Percentiles rank a stretch among this genome's conserved stretches.
These are phyloP conservation scores for Tillandsia leiboldiana DNA, from an alignment of 176 grass and related monocot genomes.

Conservation along the genomic window DNA sequence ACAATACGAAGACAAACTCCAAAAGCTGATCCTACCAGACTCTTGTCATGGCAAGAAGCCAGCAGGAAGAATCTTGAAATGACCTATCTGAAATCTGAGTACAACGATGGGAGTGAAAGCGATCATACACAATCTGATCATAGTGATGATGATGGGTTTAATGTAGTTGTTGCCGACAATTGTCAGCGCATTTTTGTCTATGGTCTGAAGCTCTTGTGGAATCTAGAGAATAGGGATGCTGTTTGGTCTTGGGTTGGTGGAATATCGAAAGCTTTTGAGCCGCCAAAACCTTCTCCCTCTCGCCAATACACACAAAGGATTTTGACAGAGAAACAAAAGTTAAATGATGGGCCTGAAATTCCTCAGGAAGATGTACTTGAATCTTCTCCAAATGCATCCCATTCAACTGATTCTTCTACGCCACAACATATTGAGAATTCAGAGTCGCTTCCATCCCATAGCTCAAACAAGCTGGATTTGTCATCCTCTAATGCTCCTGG, in stretches of 20 bases:
- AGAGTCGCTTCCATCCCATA: slow-evolving; percentile 34
- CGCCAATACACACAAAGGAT: slow-evolving; percentile 73
- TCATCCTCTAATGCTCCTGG: slow-evolving; percentile 45
- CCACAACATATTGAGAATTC: slow-evolving; percentile 41
- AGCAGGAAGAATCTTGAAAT: slow-evolving; percentile 59
- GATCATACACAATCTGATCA: slow-evolving; percentile 57
- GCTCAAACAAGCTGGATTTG: slow-evolving; percentile 37
- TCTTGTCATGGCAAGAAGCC: slow-evolving; percentile 74
- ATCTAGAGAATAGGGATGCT: slow-evolving; percentile 76
- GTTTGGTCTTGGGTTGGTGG: slow-evolving; percentile 58
- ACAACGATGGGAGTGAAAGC: slow-evolving; percentile 46
- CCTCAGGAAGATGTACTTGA: slow-evolving; percentile 29
- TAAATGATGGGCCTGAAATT: slow-evolving; percentile 43
- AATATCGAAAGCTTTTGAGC: slow-evolving; percentile 83
- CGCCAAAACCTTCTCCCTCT: slow-evolving; percentile 82
- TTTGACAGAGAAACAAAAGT: slow-evolving; percentile 54
- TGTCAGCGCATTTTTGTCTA: slow-evolving; percentile 91
- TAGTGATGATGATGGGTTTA: slow-evolving; percentile 92
- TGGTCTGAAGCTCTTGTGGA: slow-evolving; percentile 95
- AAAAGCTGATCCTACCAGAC: slow-evolving; percentile 72
- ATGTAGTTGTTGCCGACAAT: slow-evolving; percentile 87
- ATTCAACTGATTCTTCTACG: slow-evolving; percentile 25
- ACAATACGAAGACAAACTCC: slow-evolving; percentile 89
- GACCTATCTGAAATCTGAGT: slow-evolving; percentile 44
- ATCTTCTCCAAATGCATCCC: slow-evolving; percentile 29